Evolutionary conservation across 192 early-diverging fungal genomes (phyloP), one percentile per base, ranked within the genome.

Genomic region (Borealophlyctis nickersoniae): DNA sequence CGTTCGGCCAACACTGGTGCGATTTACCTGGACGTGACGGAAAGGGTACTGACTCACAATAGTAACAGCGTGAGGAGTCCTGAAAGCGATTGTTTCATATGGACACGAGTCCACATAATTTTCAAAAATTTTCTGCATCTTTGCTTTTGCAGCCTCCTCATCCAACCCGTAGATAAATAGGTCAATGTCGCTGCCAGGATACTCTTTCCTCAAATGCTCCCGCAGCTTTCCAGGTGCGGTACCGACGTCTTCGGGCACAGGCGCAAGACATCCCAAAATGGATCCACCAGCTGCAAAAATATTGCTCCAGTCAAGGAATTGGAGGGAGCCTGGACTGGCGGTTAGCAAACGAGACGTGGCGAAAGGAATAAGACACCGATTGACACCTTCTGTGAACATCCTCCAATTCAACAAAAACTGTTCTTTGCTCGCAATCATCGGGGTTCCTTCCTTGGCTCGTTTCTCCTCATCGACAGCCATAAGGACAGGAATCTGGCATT

Each of bases 101-200:
- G 29, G 73, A 45, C 30, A 49, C n/a, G 58, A 9, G 24, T 31
- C 54, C n/a, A 24, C n/a, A 30, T 76, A 45, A 2, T 36, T 22
- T 16, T 75, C 36, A 48, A 60, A 74, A 29, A 76, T 73, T 19
- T 70, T 27, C 23, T 36, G 22, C 74, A 76, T 76, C 54, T 76
- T 76, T 50, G 30, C 2, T 53, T 75, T 78, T n/a, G 74, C 76
- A 9, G 14, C 66, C 16, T 76, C 72, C 56, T 76, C 74, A 33
- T 72, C 50, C 13, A 76, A 36, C 28, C 74, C 74, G 28, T 66
- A 76, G 28, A 76, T 79, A 30, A 79, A 79, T 5, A 76, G 33
- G 56, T 76, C 74, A n/a, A 76, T 73, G 36, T 76, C 74, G 23
- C 59, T 63, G 2, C 45, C 53, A 5, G 70, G 62, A 64, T 49